These are phyloP conservation scores for Fusarium verticillioides DNA, from an alignment of 2,329 filamentous ascomycete genomes.

Conservation along the genomic window DNA sequence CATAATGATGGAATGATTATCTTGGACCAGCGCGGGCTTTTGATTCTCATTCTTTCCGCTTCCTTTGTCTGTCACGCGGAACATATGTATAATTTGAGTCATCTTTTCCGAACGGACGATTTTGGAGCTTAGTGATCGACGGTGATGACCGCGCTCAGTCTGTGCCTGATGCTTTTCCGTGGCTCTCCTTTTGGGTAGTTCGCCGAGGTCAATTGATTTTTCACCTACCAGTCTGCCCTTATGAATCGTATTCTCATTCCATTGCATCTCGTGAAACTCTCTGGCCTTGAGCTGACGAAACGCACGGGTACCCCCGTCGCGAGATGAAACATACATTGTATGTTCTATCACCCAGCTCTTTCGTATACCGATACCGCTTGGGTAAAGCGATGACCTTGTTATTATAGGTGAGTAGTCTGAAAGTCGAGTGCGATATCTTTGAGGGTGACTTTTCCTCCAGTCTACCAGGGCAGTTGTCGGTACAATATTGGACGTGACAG, in stretches of 20 bases:
- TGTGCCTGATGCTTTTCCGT: neutral
- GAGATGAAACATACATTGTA: constrained; percentile 55
- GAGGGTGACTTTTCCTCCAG: constrained; percentile 53
- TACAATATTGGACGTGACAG: constrained; percentile 55
- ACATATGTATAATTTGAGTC: constrained; percentile 13
- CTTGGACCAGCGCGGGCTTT: neutral
- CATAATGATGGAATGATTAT: neutral
- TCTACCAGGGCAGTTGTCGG: constrained; percentile 51
- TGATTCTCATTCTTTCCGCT: neutral
- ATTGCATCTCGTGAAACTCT: constrained; percentile 56
- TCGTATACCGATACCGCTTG: constrained; percentile 49
- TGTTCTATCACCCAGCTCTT: constrained; percentile 58
- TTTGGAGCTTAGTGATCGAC: constrained; percentile 7
- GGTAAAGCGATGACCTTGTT: constrained; percentile 15
- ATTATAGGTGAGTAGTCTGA: constrained; percentile 50
- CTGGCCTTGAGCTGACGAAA: constrained; percentile 52
- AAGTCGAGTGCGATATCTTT: constrained; percentile 54
- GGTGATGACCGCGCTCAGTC: neutral
- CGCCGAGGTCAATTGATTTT: constrained; percentile 36
- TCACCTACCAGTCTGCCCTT: constrained; percentile 51
- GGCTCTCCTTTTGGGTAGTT: constrained; percentile 8
- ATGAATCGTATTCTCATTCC: constrained; percentile 46
- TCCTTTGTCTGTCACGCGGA: constrained; percentile 12
- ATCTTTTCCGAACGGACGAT: constrained; percentile 3
- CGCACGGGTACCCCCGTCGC: constrained; percentile 51